phyloP scores from a whole-genome alignment of 495 filamentous ascomycete genomes.

The Penicillium verhagenii region DNA sequence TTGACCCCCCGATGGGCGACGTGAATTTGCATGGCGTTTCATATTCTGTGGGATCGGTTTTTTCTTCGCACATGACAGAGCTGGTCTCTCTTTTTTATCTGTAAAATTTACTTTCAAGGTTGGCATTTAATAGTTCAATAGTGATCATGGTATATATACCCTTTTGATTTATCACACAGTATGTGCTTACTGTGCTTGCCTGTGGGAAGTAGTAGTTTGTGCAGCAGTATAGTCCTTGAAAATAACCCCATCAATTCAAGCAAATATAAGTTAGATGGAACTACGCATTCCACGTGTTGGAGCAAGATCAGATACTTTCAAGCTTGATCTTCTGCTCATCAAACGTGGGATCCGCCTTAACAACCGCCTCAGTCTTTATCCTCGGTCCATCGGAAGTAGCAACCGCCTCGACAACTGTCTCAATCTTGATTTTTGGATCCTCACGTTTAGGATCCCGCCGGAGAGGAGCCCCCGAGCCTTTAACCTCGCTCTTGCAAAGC shows the following conservation, averaged over 20 bases:
- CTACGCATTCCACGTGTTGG: no score
- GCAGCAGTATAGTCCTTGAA: no score
- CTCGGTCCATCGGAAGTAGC: slow-evolving; percentile 37
- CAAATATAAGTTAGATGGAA: no score
- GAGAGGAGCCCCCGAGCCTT: slow-evolving; percentile 18
- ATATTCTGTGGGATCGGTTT: neutral
- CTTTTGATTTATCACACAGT: neutral
- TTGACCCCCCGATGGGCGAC: no score
- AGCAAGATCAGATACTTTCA: slow-evolving; percentile 24
- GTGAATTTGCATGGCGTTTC: neutral
- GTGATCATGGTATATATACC: neutral
- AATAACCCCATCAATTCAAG: no score
- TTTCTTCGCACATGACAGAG: neutral
- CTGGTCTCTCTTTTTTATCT: neutral
- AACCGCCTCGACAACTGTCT: slow-evolving; percentile 9
- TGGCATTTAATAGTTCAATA: no score
- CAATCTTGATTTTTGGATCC: slow-evolving; percentile 35
- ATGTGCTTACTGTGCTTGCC: no score
- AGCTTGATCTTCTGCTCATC: slow-evolving; percentile 9
- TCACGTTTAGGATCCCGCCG: slow-evolving; percentile 42
- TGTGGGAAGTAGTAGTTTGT: no score
- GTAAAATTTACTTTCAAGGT: neutral
- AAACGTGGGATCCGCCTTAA: neutral
- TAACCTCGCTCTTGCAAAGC: slow-evolving; percentile 70
- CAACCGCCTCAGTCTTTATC: neutral